Base-by-base conservation (phyloP, 2,329 filamentous ascomycete species). In the Botrytis byssoidea region DNA sequence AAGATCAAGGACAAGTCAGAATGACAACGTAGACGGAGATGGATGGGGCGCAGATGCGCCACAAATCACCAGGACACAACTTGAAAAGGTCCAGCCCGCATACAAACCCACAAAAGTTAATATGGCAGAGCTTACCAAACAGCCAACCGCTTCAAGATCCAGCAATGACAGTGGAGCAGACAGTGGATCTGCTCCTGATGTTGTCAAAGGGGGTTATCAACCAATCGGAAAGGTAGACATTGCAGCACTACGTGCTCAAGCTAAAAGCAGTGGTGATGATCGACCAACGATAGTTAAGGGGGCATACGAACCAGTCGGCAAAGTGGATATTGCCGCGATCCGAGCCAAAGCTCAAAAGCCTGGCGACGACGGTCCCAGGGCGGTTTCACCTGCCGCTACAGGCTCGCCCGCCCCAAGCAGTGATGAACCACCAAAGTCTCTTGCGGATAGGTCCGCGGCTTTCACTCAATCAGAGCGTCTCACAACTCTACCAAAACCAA, bases 221-320 rank as follows among this genome's bases (percentile, higher is more conserved):
- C 96, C 96, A 32, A 86, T 99, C 78, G 96, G 96, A 73, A 98
- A 98, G 84, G 93, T 99, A n/a, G 95, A 99, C 80, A 98, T 99
- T 83, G 92, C 92, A 37, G 95, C 94, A 55, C 92, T 99, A 77
- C 90, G 96, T 76, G 91, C 86, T 81, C 93, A 88, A 85, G 94
- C 84, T 80, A 91, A 86, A 85, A 91, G 85, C 79, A 86, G 82
- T 83, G 87, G 87, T 64, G 94, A 98, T 80, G 92, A 97, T 77
- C 88, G 94, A 72, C 96, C 96, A 5, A 89, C 92, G 1, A 88
- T 90, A 8, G 93, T 98, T 32, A 98, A 97, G 83, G 96, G 96
- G 60, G 89, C 95, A 37, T 99, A 99, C 81, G 93, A 98, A 82
- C 96, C 96, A 2, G 87, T 98, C 32, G 96, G 96, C 65, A 98